A percentile compares a stretch with the other conserved stretches of the same genome.
Conservation (phyloP, 2,329 filamentous ascomycete genomes). For the Xylaria digitata region DNA sequence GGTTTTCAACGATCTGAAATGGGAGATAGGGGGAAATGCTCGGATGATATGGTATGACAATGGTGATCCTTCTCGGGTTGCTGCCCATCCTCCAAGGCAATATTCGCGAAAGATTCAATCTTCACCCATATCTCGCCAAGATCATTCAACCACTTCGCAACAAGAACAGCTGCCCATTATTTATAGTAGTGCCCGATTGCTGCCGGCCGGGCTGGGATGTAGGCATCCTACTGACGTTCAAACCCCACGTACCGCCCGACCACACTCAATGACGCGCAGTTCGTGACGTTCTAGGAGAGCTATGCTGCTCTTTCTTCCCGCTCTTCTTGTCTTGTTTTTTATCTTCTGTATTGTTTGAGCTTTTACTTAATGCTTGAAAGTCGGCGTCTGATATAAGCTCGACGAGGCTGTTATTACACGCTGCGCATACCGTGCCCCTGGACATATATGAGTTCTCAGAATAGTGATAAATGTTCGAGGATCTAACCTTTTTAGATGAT, state of each 20-base stretch:
- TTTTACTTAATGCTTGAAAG: conserved; percentile 19
- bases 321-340: conserved; percentile 33
- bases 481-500: conserved; percentile 32
- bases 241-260: neutral
- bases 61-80: neutral
- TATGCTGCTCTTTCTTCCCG: conserved; percentile 33
- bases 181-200: neutral
- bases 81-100: neutral
- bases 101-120: neutral
- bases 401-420: conserved; percentile 34
- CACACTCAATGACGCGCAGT: conserved; percentile 25
- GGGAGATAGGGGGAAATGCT: neutral
- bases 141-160: neutral
- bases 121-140: neutral
- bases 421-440: conserved; percentile 23
- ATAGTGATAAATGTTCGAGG: neutral
- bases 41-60: neutral
- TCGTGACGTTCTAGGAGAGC: conserved; percentile 26
- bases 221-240: neutral
- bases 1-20: neutral
- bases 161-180: neutral
- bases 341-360: conserved; percentile 8
- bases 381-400: conserved; percentile 32
- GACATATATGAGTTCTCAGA: neutral
- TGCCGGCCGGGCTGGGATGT: neutral